Conservation (phyloP, 495 filamentous ascomycete genomes). For the Talaromyces proteolyticus region DNA sequence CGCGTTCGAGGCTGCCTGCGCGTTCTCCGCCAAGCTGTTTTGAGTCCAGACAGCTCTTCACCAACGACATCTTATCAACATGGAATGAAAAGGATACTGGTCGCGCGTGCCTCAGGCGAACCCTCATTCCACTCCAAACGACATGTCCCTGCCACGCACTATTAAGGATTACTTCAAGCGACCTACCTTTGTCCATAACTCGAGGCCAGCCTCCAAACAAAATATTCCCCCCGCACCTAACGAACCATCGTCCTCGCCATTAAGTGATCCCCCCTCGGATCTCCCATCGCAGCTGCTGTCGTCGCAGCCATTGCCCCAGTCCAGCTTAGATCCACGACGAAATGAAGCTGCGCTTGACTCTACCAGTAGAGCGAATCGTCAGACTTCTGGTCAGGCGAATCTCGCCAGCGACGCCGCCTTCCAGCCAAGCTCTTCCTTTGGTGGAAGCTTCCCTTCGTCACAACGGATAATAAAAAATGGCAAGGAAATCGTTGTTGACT, state of each 20-base stretch:
- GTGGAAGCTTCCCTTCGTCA: conserved; percentile 17
- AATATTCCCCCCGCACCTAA: conserved; percentile 1
- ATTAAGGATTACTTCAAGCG: conserved; percentile 37
- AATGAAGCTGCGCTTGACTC: conserved; percentile 8
- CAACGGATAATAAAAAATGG: conserved; percentile 44
- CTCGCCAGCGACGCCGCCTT: conserved; percentile 12
- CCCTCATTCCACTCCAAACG: background rate
- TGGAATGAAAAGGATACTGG: no score
- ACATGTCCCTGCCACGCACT: conserved; percentile 20
- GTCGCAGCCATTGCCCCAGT: conserved; percentile 10
- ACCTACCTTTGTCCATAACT: conserved; percentile 14
- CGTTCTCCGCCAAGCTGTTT: no score
- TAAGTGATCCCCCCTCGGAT: conserved; percentile 26
- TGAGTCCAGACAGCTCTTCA: no score
- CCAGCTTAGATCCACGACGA: conserved; percentile 13
- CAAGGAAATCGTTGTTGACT: conserved; percentile 54
- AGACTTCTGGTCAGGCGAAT: conserved; percentile 10
- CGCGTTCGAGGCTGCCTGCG: no score
- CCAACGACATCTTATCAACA: no score
- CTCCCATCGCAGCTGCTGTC: conserved; percentile 15
- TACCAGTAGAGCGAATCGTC: background rate
- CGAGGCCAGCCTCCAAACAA: background rate
- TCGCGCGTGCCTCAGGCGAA: no score
- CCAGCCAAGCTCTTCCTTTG: conserved; percentile 12
- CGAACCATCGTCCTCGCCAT: conserved; percentile 21